Evolutionary conservation across 2,329 filamentous ascomycete genomes (phyloP), one percentile per base, ranked within the genome.

Genomic region (Simplicillium sp.): DNA sequence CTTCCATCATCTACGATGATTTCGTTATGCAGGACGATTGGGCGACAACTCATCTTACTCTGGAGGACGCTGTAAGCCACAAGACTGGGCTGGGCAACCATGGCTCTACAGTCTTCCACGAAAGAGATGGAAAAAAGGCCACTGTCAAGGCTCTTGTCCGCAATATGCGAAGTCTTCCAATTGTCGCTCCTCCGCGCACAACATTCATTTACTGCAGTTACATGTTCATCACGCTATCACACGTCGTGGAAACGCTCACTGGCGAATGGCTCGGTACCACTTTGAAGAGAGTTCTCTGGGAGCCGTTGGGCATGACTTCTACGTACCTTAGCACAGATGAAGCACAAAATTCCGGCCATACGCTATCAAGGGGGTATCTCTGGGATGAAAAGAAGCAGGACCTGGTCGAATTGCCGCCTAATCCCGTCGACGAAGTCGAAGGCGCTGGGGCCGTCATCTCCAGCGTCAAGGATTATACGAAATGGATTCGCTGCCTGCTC

Each of bases 61-160:
- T 78, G 4, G 70, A 77, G 41, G 75, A 80, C 41, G 65, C 71
- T 3, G 58, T 74, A 1, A 65, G 65, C 37, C 74, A 79, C 48
- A 61, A 72, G 4, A 71, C 66, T 0, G 73, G 74, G 6, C 59
- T 74, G 43, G 58, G 71, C 1, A 46, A 57, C 29, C 68, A 67
- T 50, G 64, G 68, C 43, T 38, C 50, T 13, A 47, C 46, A 2
- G 36, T 36, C 9, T 32, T 40, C 4, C 45, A 50, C 31, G 40
- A 44, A 4, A 54, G 55, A 34, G 50, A 66, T 33, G 59, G 58
- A 41, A 49, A 44, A 43, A 40, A 37, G 34, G 52, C 36, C 39
- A 64, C 48, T 2, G 52, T 60, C 2, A 54, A 47, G 31, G 65
- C 65, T 2, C 45, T 66, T 1, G 62, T 66, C 7, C 57, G 67